A percentile compares a stretch with the other conserved stretches of the same genome.
phyloP scores from a whole-genome alignment of 2,329 filamentous ascomycete species.

The Phaeosphaeria sp. region DNA sequence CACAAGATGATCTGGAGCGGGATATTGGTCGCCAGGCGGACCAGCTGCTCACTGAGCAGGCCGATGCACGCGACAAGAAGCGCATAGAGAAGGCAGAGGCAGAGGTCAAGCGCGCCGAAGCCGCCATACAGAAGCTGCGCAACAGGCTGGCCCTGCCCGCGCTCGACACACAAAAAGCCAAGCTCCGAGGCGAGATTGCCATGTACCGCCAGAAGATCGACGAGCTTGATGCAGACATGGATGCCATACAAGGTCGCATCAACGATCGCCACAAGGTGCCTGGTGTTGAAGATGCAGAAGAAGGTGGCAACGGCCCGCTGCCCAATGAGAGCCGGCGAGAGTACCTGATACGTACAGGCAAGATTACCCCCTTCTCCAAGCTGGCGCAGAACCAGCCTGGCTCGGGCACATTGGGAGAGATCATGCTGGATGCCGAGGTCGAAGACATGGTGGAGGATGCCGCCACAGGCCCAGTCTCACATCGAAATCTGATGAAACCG shows the following conservation, averaged over 20 bases:
- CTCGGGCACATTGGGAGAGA: conserved; percentile 75
- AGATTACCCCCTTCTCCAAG: conserved; percentile 94
- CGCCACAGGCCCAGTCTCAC: conserved; percentile 49
- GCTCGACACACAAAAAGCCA: conserved; percentile 63
- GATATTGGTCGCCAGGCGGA: conserved; percentile 77
- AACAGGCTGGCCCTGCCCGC: conserved; percentile 63
- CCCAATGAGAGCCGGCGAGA: conserved; percentile 85
- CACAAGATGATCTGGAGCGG: conserved; percentile 89
- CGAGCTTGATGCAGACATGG: conserved; percentile 73
- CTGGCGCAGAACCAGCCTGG: conserved; percentile 70
- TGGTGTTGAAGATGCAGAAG: conserved; percentile 51
- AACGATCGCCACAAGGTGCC: conserved; percentile 71
- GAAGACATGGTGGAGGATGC: conserved; percentile 61
- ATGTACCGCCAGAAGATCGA: conserved; percentile 70
- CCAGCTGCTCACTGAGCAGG: conserved; percentile 65
- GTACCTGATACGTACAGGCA: conserved; percentile 92
- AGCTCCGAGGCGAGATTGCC: conserved; percentile 69
- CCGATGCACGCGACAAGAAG: conserved; percentile 68
- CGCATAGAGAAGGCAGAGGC: conserved; percentile 63
- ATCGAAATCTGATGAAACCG: conserved; percentile 57
- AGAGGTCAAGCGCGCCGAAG: conserved; percentile 65
- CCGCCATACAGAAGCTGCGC: conserved; percentile 67
- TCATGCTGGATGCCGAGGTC: conserved; percentile 82
- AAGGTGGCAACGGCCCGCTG: conserved; percentile 65
- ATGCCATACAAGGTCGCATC: conserved; percentile 82